Conservation (phyloP, 2,329 filamentous ascomycete species). For the Epichloe sp. region DNA sequence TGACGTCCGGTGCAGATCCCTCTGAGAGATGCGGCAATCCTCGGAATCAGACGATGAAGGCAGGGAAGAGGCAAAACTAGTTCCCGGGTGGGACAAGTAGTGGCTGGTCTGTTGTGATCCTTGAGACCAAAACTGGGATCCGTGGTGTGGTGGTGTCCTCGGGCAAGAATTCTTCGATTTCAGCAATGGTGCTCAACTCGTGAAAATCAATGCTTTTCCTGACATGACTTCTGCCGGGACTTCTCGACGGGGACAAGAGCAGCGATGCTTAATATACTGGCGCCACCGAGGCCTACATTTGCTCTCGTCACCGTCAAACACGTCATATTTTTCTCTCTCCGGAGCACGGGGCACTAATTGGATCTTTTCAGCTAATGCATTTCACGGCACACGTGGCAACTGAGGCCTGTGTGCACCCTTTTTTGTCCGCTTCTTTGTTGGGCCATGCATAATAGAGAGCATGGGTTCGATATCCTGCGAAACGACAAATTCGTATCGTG, state of each 20-base stretch:
- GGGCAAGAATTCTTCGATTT: neutral
- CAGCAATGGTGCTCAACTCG: neutral
- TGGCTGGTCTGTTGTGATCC: slow-evolving; percentile 4
- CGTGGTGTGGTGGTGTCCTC: slow-evolving; percentile 1
- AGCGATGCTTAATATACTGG: neutral
- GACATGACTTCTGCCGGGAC: neutral
- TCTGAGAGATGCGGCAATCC: slow-evolving; percentile 1
- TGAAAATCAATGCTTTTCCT: neutral
- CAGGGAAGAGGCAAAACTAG: neutral
- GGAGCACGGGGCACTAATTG: no score
- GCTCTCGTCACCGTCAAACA: neutral
- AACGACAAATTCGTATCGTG: neutral
- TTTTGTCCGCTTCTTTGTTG: neutral
- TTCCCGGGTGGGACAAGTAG: slow-evolving; percentile 2
- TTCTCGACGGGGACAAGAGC: neutral
- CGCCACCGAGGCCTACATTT: neutral
- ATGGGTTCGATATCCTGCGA: neutral
- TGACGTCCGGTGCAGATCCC: neutral
- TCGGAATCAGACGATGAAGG: neutral
- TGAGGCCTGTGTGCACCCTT: neutral
- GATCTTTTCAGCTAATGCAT: neutral
- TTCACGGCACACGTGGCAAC: slow-evolving; percentile 5
- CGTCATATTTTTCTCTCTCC: neutral
- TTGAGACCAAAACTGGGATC: neutral
- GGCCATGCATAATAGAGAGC: neutral